Evolutionary conservation across 495 filamentous ascomycete species (phyloP), one percentile per base, ranked within the genome.

Genomic region (Physcia stellaris): DNA sequence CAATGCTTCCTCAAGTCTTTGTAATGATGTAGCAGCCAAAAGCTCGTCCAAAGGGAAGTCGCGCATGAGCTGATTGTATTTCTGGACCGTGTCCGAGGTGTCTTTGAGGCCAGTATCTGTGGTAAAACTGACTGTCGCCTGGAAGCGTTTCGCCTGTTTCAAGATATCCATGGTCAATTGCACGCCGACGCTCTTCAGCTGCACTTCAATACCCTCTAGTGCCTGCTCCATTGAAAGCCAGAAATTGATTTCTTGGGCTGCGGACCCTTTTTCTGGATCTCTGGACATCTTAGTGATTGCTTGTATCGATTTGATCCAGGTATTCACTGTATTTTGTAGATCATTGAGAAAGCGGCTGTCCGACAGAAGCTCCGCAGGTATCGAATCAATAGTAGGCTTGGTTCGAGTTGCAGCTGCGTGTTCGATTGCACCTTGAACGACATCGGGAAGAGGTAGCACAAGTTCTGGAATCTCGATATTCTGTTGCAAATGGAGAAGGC

Each of bases 301-400:
- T 58, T 93, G 86, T 43, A 99, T 96, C 7, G 87, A 93, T 62
- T 93, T 86, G 59, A 95, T 95, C 90, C 90, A 99, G 46, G 77
- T 73, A 62, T 94, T 96, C 33, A 94, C 90, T 11, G 74, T 86
- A 37, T 82, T 80, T 53, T 96, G 92, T 20, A 99, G 67, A 43
- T 79, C 87, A 56, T 99, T 99, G 38, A 94, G 75, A 47, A 96
- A 93, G 10, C 75, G 74, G 56, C 81, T 93, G 58, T 92, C 90
- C 28, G 79, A 70, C 17, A 95, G 63, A 17, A 88, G 63, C 2
- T 66, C 56, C 4, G 71, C 43, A 21, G 84, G 80, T 36, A 98
- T 80, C 35, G 84, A 52, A 26, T 94, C 86, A 15, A 83, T 66
- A 0, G 77, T 72, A 12, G 83, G 71, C 46, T 78, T 81, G 12